These are phyloP conservation scores for Fusarium sp. DNA, from an alignment of 2,329 filamentous ascomycete genomes.

Conservation along the genomic window DNA sequence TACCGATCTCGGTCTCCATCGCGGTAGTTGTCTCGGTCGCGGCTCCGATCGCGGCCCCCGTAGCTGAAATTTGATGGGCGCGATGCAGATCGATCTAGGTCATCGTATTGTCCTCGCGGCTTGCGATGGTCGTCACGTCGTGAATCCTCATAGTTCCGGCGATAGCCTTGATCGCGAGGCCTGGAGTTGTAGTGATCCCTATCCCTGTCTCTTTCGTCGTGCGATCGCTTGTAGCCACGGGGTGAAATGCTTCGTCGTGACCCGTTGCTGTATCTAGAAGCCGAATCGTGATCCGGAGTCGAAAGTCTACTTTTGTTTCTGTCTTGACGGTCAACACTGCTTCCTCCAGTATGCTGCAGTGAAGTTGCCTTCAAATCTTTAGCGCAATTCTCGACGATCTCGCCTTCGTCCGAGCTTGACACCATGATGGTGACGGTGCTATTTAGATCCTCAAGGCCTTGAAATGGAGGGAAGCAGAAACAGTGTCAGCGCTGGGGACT, in stretches of 20 bases:
- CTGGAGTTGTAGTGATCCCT: constrained; percentile 58
- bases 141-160: constrained; percentile 69
- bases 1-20: constrained; percentile 59
- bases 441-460: constrained; percentile 31
- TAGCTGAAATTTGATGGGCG: constrained; percentile 55
- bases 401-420: constrained; percentile 83
- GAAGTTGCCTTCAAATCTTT: constrained; percentile 83
- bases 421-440: constrained; percentile 47
- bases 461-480: constrained; percentile 32
- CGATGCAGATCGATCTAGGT: constrained; percentile 62
- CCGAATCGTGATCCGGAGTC: constrained; percentile 63
- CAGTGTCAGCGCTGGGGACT: constrained; percentile 51
- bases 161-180: constrained; percentile 59
- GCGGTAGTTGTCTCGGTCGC: constrained; percentile 45
- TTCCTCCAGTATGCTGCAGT: constrained; percentile 78
- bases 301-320: constrained; percentile 75
- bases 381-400: constrained; percentile 80
- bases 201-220: constrained; percentile 65
- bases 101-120: constrained; percentile 62
- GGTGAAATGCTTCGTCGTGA: constrained; percentile 66
- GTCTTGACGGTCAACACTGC: constrained; percentile 90
- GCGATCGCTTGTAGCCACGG: constrained; percentile 72
- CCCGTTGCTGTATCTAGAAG: constrained; percentile 53
- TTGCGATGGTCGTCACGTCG: constrained; percentile 57
- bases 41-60: constrained; percentile 57